A percentile compares a stretch with the other conserved stretches of the same genome.
phyloP scores from a whole-genome alignment of 139 green algal genomes.

The Yamagishiella unicocca region DNA sequence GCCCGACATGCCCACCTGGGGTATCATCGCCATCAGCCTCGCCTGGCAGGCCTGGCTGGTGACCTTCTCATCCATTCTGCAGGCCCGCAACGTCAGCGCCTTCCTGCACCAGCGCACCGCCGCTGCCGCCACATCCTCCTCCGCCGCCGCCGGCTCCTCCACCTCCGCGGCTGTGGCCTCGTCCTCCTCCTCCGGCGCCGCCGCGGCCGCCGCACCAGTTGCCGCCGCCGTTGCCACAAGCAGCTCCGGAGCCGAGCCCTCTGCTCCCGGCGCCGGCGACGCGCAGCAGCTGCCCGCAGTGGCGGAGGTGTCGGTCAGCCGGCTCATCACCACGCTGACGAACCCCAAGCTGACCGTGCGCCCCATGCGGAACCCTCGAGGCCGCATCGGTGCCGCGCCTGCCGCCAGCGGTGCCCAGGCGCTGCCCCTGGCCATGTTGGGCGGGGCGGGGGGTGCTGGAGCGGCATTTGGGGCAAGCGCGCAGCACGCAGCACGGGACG shows the following conservation, averaged over 20 bases:
- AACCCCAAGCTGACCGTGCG: no score
- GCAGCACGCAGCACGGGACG: no score
- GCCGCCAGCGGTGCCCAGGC: no score
- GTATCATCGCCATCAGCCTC: conserved; percentile 1
- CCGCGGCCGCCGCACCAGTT: background rate
- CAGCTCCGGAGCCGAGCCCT: background rate
- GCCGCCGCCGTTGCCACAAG: background rate
- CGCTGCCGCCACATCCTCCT: background rate
- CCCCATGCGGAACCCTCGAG: no score
- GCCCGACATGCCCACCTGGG: background rate
- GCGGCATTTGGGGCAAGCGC: no score
- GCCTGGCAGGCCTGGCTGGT: conserved; percentile 27
- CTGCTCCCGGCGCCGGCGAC: background rate
- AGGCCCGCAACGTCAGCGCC: conserved; percentile 9
- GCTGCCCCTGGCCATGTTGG: no score
- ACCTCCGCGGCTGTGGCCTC: background rate
- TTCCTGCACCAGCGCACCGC: background rate
- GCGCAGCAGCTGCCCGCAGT: no score
- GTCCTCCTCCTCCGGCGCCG: background rate
- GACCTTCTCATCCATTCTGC: conserved; percentile 19
- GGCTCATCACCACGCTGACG: no score
- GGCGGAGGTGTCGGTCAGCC: no score
- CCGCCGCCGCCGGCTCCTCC: background rate
- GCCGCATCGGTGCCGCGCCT: no score
- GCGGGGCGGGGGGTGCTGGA: no score